A percentile compares a stretch with the other conserved stretches of the same genome.
Evolutionary conservation across 2,329 filamentous ascomycete genomes (phyloP).

Genomic region (Albophoma yamanashiensis): DNA sequence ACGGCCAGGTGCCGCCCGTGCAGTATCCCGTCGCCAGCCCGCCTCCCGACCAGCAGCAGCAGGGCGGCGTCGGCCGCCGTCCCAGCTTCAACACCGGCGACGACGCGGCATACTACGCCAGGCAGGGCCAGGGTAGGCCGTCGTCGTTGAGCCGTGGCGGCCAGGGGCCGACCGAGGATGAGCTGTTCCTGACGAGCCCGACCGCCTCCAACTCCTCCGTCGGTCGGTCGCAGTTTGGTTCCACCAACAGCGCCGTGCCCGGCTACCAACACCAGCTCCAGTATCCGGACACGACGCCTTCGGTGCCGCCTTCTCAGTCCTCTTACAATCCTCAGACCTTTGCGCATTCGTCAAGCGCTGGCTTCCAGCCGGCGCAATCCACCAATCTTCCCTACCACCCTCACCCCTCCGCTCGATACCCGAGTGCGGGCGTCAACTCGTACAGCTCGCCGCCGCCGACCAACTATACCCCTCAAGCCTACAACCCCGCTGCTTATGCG

Average conservation of each 20-base stretch:
- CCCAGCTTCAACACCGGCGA: conserved; percentile 71
- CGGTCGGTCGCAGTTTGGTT: conserved; percentile 26
- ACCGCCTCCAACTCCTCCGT: conserved; percentile 11
- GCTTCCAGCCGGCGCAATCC: conserved; percentile 36
- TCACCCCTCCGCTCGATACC: conserved; percentile 27
- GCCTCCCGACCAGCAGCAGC: conserved; percentile 13
- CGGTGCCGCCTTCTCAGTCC: conserved; percentile 30
- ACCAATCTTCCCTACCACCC: conserved; percentile 39
- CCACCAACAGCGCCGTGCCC: conserved; percentile 34
- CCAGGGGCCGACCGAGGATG: conserved; percentile 33
- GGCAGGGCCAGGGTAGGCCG: conserved; percentile 15
- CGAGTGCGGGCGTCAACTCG: conserved; percentile 21
- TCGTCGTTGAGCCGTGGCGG: conserved; percentile 1
- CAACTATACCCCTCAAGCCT: conserved; percentile 40
- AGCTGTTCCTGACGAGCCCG: conserved; percentile 51
- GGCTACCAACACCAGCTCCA: conserved; percentile 44
- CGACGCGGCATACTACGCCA: conserved; percentile 45
- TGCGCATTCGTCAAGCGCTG: conserved; percentile 17
- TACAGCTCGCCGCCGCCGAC: conserved; percentile 24
- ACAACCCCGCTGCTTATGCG: conserved; percentile 51
- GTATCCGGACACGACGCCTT: conserved; percentile 34
- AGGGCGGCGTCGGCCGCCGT: conserved; percentile 33
- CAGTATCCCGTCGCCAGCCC: conserved; percentile 46
- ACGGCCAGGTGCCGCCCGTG: conserved; percentile 55
- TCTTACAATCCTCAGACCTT: conserved; percentile 66